Evolutionary conservation across 495 filamentous ascomycete species (phyloP), one percentile per base, ranked within the genome.

Genomic region (Corynascus novoguineensis): DNA sequence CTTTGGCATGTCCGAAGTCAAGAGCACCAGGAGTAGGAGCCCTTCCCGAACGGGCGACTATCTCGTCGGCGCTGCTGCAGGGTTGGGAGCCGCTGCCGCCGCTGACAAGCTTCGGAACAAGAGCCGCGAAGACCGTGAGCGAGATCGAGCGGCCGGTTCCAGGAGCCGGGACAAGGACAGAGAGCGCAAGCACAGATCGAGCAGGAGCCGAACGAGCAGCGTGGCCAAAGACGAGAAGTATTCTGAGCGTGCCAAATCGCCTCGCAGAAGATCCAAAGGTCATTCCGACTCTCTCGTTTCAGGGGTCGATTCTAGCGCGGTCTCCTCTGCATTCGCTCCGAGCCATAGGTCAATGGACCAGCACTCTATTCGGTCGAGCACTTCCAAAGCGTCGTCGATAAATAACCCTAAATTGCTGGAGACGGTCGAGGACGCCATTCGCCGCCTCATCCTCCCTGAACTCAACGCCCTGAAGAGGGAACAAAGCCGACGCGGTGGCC

Each of bases 361-460:
- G 55, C 83, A 89, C 63, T 92, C 90, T 5, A 76, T 88, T 50
- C 81, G 82, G 32, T 92, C 89, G 4, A 82, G 84, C 28, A 83
- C 84, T 15, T 93, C 90, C 24, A 89, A 84, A 53, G 70, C 72
- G 19, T 89, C 90, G 7, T 93, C 89, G 0, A 86, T 96, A 71
- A 97, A 95, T 72, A 97, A 98, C 66, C 92, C 92, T 0, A 95
- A 89, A 60, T 73, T 98, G n/a, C 81, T 97, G 5, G 89, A 95
- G 68, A 92, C 91, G 0, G 92, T 98, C 8, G 92, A 97, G 71
- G 92, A 97, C 74, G 90, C 93, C 21, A 97, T 98, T 61, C 86
- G 88, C 48, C 82, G 92, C 42, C 75, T 97, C 47, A 96, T 97
- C 48, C 73, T 97, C 1, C 95, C 93, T 0, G 92, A 98, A 67